These are phyloP conservation scores for Diplodia sapinea DNA, from an alignment of 2,329 filamentous ascomycete species.

Conservation along the genomic window DNA sequence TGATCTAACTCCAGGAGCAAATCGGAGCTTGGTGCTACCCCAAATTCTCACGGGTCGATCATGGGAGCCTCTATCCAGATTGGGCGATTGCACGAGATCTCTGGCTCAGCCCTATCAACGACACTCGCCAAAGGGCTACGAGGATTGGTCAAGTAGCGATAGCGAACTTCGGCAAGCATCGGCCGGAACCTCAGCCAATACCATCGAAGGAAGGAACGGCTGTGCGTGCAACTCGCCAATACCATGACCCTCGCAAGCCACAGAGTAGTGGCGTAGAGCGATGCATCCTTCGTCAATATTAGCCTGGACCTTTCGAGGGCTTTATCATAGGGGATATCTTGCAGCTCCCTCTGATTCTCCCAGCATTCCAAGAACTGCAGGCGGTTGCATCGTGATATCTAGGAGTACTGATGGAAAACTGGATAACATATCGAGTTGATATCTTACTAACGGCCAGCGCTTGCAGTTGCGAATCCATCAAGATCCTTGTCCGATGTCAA, in stretches of 20 bases:
- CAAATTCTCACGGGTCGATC: conserved; percentile 16
- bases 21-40: conserved; percentile 16
- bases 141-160: not conserved
- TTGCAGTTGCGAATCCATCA: not conserved
- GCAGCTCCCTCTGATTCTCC: not conserved
- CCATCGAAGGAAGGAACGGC: not conserved
- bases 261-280: not conserved
- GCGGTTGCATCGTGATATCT: not conserved
- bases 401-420: not conserved
- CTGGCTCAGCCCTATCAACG: conserved; percentile 20
- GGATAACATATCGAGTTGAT: not conserved
- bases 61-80: conserved; percentile 5
- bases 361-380: not conserved
- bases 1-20: not conserved
- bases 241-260: not conserved
- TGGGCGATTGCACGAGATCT: conserved; percentile 16
- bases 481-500: conserved; percentile 6
- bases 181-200: not conserved
- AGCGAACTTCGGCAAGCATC: not conserved
- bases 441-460: not conserved
- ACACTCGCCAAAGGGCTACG: not conserved
- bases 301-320: not conserved
- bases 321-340: not conserved
- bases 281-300: not conserved
- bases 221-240: not conserved